These are phyloP conservation scores for Schizophyllum amplum DNA, from an alignment of 1,284 basidiomycete genomes.

Conservation along the genomic window DNA sequence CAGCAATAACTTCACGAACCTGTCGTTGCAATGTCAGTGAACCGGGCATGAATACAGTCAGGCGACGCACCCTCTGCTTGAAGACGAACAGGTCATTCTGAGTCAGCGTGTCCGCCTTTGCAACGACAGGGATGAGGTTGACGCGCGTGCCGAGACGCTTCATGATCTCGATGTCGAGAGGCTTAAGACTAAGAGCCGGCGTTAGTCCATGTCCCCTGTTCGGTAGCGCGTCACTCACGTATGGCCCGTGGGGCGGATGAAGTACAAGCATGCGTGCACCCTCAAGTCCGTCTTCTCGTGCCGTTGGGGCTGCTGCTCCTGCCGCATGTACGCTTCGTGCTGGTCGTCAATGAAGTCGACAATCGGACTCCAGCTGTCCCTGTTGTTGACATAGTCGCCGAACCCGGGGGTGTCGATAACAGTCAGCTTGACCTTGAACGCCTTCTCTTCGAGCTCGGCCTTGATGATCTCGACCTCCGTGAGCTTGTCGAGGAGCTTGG, in stretches of 20 bases:
- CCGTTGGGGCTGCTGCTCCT: constrained; percentile 97
- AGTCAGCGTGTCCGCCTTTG: constrained; percentile 95
- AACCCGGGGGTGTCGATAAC: constrained; percentile 99
- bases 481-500: constrained; percentile 98
- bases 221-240: constrained; percentile 54
- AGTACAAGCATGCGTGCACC: constrained; percentile 97
- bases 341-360: constrained; percentile 99
- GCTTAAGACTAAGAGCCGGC: constrained; percentile 66
- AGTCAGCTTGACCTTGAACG: constrained; percentile 98
- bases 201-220: constrained; percentile 5
- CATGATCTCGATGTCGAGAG: constrained; percentile 99
- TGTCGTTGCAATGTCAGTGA: constrained; percentile 22
- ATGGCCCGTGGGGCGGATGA: constrained; percentile 94
- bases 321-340: constrained; percentile 98
- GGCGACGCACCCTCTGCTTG: constrained; percentile 78
- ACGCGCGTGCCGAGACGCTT: constrained; percentile 93
- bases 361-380: constrained; percentile 96
- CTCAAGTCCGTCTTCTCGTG: constrained; percentile 90
- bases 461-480: constrained; percentile 97
- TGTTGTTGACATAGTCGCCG: constrained; percentile 99
- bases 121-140: constrained; percentile 96
- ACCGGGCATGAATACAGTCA: neutral
- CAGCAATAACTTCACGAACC: constrained; percentile 86
- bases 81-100: constrained; percentile 87
- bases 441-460: constrained; percentile 96